A percentile compares a stretch with the other conserved stretches of the same genome.
phyloP scores from a whole-genome alignment of 2,329 filamentous ascomycete genomes.

The Calonectria honghensis region DNA sequence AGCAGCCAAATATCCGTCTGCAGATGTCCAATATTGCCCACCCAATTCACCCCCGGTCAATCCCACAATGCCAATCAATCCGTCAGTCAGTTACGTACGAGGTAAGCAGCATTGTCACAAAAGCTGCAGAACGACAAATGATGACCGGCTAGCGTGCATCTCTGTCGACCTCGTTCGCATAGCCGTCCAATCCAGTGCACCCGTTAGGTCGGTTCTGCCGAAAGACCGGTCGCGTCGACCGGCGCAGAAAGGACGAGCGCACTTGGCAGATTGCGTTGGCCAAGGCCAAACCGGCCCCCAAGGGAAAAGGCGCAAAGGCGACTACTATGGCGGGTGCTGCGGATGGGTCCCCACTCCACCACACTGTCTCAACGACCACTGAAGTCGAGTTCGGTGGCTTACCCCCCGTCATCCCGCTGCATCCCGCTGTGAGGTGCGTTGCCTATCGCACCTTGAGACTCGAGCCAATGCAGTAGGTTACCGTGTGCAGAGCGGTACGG shows the following conservation, averaged over 20 bases:
- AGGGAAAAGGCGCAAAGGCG: slow-evolving; percentile 21
- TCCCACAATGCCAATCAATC: slow-evolving; percentile 22
- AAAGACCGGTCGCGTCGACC: slow-evolving; percentile 23
- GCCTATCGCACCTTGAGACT: neutral
- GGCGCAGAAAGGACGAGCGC: slow-evolving; percentile 24
- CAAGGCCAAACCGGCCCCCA: slow-evolving; percentile 38
- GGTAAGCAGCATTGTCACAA: slow-evolving; percentile 36
- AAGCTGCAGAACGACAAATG: slow-evolving; percentile 34
- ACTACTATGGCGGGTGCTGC: slow-evolving; percentile 18
- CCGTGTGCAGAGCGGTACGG: slow-evolving; percentile 9
- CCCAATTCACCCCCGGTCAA: slow-evolving; percentile 20
- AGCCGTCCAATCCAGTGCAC: slow-evolving; percentile 39
- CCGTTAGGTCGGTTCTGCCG: slow-evolving; percentile 43
- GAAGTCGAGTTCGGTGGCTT: slow-evolving; percentile 15
- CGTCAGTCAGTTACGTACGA: slow-evolving; percentile 41
- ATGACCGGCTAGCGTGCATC: slow-evolving; percentile 38
- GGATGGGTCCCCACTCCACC: slow-evolving; percentile 24
- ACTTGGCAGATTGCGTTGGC: slow-evolving; percentile 45
- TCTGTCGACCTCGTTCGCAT: slow-evolving; percentile 14
- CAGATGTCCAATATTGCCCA: slow-evolving; percentile 24
- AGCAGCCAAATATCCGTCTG: slow-evolving; percentile 15
- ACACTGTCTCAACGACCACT: slow-evolving; percentile 13
- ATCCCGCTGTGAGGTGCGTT: slow-evolving; percentile 29
- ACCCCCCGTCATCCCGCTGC: slow-evolving; percentile 30
- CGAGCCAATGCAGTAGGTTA: slow-evolving; percentile 24